These are phyloP conservation scores for Yamadazyma sp. DNA, from an alignment of 1,139 yeast species.

Conservation along the genomic window DNA sequence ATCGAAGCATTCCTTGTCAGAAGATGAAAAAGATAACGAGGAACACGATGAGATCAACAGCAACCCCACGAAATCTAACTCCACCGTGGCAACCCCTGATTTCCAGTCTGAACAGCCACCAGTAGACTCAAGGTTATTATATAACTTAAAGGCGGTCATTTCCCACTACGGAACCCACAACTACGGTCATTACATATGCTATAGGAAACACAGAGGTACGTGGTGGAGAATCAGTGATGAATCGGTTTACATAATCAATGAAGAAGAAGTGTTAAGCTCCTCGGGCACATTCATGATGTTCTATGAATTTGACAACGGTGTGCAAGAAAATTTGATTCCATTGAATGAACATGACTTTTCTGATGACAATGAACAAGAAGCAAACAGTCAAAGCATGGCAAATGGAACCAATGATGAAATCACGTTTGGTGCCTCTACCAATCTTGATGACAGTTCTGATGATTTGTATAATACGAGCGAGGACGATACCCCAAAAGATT, in stretches of 20 bases:
- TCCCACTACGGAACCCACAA: constrained; percentile 94
- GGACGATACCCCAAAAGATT: constrained; percentile 18
- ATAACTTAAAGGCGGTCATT: constrained; percentile 78
- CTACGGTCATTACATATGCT: constrained; percentile 92
- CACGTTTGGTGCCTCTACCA: constrained; percentile 1
- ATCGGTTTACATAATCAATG: constrained; percentile 74
- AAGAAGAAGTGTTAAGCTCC: constrained; percentile 72
- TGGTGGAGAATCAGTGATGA: constrained; percentile 98
- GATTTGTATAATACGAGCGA: constrained; percentile 5
- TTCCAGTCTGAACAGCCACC: constrained; percentile 5
- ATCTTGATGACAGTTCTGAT: constrained; percentile 2
- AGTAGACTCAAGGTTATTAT: constrained; percentile 44
- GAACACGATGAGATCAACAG: constrained; percentile 16
- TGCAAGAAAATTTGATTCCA: constrained; percentile 28
- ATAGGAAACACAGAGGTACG: constrained; percentile 71
- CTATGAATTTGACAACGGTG: constrained; percentile 60
- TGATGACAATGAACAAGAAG: constrained; percentile 25
- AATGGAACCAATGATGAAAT: not conserved
- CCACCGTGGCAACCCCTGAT: constrained; percentile 17
- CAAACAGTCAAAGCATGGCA: constrained; percentile 2
- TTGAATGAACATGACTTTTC: constrained; percentile 39
- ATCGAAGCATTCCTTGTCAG: not conserved
- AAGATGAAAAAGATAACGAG: constrained; percentile 12
- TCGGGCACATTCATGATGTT: constrained; percentile 93
- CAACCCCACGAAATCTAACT: constrained; percentile 7